These are phyloP conservation scores for Chytridiales sp. DNA, from an alignment of 371 early-diverging fungal species.

Conservation along the genomic window DNA sequence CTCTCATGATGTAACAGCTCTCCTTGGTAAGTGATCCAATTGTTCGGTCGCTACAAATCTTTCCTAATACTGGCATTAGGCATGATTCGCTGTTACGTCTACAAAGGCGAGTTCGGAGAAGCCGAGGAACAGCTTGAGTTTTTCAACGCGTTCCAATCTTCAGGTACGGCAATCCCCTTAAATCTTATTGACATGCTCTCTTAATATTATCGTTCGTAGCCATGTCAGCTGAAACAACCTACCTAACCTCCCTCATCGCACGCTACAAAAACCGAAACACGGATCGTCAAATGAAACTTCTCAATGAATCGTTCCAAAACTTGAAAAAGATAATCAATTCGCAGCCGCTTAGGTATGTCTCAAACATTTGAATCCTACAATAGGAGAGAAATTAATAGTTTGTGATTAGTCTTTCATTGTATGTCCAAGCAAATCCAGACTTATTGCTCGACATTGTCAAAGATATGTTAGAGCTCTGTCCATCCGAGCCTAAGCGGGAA, in stretches of 20 bases:
- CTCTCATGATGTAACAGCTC: constrained; percentile 39
- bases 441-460: constrained; percentile 40
- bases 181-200: not conserved
- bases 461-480: constrained; percentile 37
- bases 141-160: constrained; percentile 40
- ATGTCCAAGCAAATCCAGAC: constrained; percentile 38
- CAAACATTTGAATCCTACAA: not conserved
- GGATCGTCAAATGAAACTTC: constrained; percentile 24
- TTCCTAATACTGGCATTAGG: constrained; percentile 20
- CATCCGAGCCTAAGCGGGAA: constrained; percentile 34
- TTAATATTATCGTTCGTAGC: constrained; percentile 10
- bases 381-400: too few species aligned
- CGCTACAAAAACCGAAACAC: constrained; percentile 34
- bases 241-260: constrained; percentile 39
- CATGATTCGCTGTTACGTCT: constrained; percentile 43
- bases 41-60: not conserved
- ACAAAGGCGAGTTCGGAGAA: constrained; percentile 30
- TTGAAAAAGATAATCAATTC: constrained; percentile 23
- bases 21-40: constrained; percentile 30
- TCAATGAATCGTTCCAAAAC: constrained; percentile 35
- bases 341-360: constrained; percentile 10
- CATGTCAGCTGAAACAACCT: constrained; percentile 32
- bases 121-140: constrained; percentile 53
- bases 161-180: not conserved
- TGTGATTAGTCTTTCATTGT: constrained; percentile 31